Evolutionary conservation across 345 rosid genomes (phyloP), one percentile per base, ranked within the genome.

Genomic region (Linum usitatissimum): DNA sequence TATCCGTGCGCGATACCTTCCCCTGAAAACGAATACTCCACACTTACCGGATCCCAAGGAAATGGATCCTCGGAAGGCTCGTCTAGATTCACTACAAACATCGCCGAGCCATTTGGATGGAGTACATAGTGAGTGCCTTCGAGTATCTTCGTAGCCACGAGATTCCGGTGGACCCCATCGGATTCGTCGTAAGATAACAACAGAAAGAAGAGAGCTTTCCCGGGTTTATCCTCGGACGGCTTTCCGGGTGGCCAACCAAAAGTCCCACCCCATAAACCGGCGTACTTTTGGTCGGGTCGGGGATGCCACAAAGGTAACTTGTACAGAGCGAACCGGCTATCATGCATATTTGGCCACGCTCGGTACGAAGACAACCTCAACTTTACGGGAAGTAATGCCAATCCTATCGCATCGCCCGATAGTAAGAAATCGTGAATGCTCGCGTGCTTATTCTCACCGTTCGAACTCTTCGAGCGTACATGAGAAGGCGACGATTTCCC

Each of bases 331-430:
- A 80, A 88, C 31, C 78, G 81, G 63, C 76, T 78, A 49, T 86
- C 95, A 49, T 78, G 85, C 90, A 90, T 90, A 62, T 74, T 85
- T 17, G 97, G 95, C 97, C 97, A 90, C 65, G 90, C 86, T 63
- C 84, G 79, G 75, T 83, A 86, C 12, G 86, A 83, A 68, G 88
- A 76, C 70, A 90, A 66, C 77, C 73, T 86, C 64, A 70, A 21
- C 5, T 57, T 73, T 34, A 82, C 77, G 48, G 91, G 90, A 60
- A 68, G 80, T 17, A 86, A 38, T 9, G 77, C 73, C 69, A 90
- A 71, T 39, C 87, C 89, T 62, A 87, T 75, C 2, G 79, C 65
- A 68, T 87, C 89, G 55, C 91, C 89, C 14, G 77, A 79, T 59
- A 68, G 80, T 28, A 90, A 74, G 78, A 85, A 87, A 17, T 71